Evolutionary conservation across 345 rosid species (phyloP), one percentile per base, ranked within the genome.

Genomic region (Euphorbia lathyris): DNA sequence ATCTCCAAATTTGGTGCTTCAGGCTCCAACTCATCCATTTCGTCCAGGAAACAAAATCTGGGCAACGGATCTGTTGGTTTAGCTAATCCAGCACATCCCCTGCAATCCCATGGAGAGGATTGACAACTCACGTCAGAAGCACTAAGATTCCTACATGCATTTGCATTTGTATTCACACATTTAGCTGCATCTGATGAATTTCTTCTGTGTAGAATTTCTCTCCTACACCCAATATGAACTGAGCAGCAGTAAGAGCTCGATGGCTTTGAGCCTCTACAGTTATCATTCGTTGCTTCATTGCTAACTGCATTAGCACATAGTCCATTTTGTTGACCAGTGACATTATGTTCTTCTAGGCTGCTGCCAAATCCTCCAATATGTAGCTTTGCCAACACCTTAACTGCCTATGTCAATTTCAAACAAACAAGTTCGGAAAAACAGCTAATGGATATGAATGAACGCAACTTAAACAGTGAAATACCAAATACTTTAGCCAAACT

Each of bases 331-430:
- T 68, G 74, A 48, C 68, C 45, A 30, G 63, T 26, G 57, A 55
- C 69, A 65, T 63, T 74, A 70, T 74, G 79, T 71, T 79, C 77
- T 58, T 71, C 78, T 69, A 66, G 71, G 26, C 19, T 66, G 70
- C 32, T 74, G 36, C 72, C 75, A 38, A 65, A 74, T 73, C 79
- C 78, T 69, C 84, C 71, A 42, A 89, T 72, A 43, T 86, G 83
- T 72, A 89, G 82, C 77, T 85, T 93, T 43, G 80, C 86, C 69
- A 88, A 76, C 73, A 83, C 67, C 77, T 85, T 89, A 77, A 80
- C 92, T 68, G 87, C 90, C 98, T 93, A 67, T 62, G 67, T 30
- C 66, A 70, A 71, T 58, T 47, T 32, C 80, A 77, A 56, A 9
- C 52, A 45, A 58, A 55, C 3, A 27, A 27, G 52, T 53, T 66